A percentile compares a stretch with the other conserved stretches of the same genome.
Conservation (phyloP, 495 filamentous ascomycete genomes). For the Trichoderma orchidacearum region DNA sequence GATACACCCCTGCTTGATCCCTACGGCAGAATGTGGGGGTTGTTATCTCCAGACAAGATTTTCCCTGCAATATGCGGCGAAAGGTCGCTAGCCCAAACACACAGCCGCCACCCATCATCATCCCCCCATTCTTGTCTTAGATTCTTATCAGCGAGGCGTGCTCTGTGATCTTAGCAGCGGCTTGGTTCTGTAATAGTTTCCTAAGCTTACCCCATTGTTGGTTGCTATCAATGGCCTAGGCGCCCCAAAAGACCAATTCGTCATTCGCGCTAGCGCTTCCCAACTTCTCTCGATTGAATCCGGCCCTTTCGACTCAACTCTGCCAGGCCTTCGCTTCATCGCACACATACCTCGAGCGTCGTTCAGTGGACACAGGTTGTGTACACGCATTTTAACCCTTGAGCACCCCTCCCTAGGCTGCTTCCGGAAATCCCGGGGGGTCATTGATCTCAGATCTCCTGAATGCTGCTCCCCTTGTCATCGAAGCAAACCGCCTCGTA, state of each 20-base stretch:
- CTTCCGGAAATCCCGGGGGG: not conserved
- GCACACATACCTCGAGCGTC: no score
- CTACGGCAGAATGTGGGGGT: not conserved
- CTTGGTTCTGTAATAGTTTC: not conserved
- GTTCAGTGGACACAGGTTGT: no score
- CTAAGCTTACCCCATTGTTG: not conserved
- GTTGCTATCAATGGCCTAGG: not conserved
- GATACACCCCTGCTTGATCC: not conserved
- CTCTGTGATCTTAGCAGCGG: not conserved
- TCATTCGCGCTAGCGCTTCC: not conserved
- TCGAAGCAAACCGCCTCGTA: not conserved
- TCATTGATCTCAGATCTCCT: conserved; percentile 1
- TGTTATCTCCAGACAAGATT: not conserved
- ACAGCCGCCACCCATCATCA: not conserved
- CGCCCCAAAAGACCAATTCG: not conserved
- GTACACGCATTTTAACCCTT: no score
- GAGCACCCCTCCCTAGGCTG: not conserved
- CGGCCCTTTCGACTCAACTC: no score
- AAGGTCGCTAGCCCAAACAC: not conserved
- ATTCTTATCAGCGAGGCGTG: not conserved
- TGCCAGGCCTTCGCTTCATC: no score
- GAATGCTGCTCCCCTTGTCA: not conserved
- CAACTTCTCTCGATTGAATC: not conserved
- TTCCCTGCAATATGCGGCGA: not conserved
- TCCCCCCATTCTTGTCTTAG: not conserved